Conservation (phyloP, 1,139 yeast genomes). For the Taphrina sp. region DNA sequence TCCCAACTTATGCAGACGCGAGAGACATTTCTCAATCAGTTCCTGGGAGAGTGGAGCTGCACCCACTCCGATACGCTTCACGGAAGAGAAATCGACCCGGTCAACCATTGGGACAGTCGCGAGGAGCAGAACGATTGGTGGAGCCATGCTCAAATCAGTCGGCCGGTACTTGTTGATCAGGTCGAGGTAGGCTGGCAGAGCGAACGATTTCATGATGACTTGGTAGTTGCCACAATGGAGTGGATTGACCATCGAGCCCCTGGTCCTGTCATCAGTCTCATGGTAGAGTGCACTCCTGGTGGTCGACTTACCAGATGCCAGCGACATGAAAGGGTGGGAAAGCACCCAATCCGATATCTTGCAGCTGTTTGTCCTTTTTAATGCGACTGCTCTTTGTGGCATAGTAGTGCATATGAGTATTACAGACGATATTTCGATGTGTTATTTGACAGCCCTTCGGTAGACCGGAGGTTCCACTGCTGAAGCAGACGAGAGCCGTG, state of each 20-base stretch:
- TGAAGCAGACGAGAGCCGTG: conserved; percentile 6
- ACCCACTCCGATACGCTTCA: conserved; percentile 42
- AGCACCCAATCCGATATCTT: conserved; percentile 26
- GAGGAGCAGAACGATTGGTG: conserved; percentile 46
- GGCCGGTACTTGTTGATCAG: conserved; percentile 41
- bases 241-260: conserved; percentile 40
- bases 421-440: conserved; percentile 44
- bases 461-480: conserved; percentile 67
- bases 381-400: no score
- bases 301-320: conserved; percentile 43
- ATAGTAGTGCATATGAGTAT: conserved; percentile 2
- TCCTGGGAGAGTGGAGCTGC: conserved; percentile 46
- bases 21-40: conserved; percentile 39
- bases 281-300: no score
- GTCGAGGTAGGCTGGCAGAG: conserved; percentile 42
- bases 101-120: conserved; percentile 46
- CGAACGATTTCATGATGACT: conserved; percentile 44
- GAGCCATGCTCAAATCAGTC: conserved; percentile 43
- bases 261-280: no score
- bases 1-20: background rate
- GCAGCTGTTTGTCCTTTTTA: background rate
- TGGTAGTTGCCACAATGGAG: conserved; percentile 39
- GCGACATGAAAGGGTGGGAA: conserved; percentile 48
- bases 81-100: conserved; percentile 39
- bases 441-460: conserved; percentile 58